A percentile compares a stretch with the other conserved stretches of the same genome.
Evolutionary conservation across 192 early-diverging fungal genomes (phyloP).

Genomic region (Physocladia obscura): DNA sequence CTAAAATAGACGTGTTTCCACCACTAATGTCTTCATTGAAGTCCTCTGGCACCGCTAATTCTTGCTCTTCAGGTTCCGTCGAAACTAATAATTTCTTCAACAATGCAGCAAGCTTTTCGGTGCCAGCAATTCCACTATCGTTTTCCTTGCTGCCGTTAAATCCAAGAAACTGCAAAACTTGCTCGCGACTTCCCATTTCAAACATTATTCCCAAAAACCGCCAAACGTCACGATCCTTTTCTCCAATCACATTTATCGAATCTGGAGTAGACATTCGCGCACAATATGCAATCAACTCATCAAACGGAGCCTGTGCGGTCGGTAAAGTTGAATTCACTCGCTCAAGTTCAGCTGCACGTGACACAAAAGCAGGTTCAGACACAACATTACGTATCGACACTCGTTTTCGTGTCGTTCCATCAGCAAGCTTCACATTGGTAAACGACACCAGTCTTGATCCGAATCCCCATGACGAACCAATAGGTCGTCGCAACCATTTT

Average conservation of each 20-base stretch:
- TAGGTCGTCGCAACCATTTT: slow-evolving; percentile 90
- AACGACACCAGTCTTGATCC: slow-evolving; percentile 87
- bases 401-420: neutral
- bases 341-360: slow-evolving; percentile 74
- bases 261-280: slow-evolving; percentile 22
- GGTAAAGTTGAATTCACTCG: slow-evolving; percentile 38
- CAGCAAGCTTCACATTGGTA: slow-evolving; percentile 37
- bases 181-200: slow-evolving; percentile 72
- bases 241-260: slow-evolving; percentile 23
- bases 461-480: slow-evolving; percentile 83
- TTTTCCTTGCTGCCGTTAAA: slow-evolving; percentile 60
- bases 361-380: slow-evolving; percentile 70
- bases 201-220: slow-evolving; percentile 82
- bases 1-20: no score
- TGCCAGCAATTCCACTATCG: slow-evolving; percentile 47
- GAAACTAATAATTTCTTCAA: slow-evolving; percentile 46
- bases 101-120: slow-evolving; percentile 56
- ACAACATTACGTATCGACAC: slow-evolving; percentile 70
- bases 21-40: slow-evolving; percentile 37
- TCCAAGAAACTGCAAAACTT: slow-evolving; percentile 85
- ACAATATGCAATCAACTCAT: slow-evolving; percentile 43
- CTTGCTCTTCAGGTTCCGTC: slow-evolving; percentile 15
- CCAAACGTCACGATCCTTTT: slow-evolving; percentile 63
- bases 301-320: slow-evolving; percentile 34
- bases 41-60: slow-evolving; percentile 13